Evolutionary conservation across 495 filamentous ascomycete genomes (phyloP), one percentile per base, ranked within the genome.

Genomic region (Penicillium lagena): DNA sequence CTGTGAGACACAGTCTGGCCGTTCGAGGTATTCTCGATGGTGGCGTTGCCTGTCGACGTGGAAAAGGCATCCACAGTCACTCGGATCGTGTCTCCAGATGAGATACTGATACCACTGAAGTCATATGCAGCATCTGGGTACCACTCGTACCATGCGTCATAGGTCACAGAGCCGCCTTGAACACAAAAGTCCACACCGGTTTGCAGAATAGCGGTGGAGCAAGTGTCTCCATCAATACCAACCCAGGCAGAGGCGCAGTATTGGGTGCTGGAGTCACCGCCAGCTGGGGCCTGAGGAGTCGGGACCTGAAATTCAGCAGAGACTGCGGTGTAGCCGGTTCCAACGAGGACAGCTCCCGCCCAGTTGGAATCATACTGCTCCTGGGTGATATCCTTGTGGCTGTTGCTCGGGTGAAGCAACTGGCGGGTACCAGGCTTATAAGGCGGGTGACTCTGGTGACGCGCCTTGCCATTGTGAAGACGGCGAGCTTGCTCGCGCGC

Each of bases 101-200:
- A 56, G 49, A 82, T 66, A 9, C 48, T 30, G 56, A 82, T 70
- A 51, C 62, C 63, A 15, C 53, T 55, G 52, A 81, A 80, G 54
- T 71, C 64, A 51, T 70, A 66, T n/a, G 74, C 65, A 51, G 75
- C 64, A 42, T 73, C 66, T 13, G 78, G 77, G 50, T 70, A 80
- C 77, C 76, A 82, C 53, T 82, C 77, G 44, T 79, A 81, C 78
- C 79, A 83, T 12, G 75, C 68, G 36, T 72, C 68, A 42, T 67
- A 82, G 7, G 55, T 53, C 0, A 66, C 62, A 1, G 49, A 40
- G 28, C 54, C 39, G 7, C 49, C 52, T 38, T 57, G 37, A 11
- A 77, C 57, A 35, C 66, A 71, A 44, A 80, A 75, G 49, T 81
- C 76, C 15, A 80, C 53, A 13, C 80, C 80, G 1, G 78, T 75